Evolutionary conservation across 768 basidiomycete genomes (phyloP).

Genomic region (Astraeus odoratus): DNA sequence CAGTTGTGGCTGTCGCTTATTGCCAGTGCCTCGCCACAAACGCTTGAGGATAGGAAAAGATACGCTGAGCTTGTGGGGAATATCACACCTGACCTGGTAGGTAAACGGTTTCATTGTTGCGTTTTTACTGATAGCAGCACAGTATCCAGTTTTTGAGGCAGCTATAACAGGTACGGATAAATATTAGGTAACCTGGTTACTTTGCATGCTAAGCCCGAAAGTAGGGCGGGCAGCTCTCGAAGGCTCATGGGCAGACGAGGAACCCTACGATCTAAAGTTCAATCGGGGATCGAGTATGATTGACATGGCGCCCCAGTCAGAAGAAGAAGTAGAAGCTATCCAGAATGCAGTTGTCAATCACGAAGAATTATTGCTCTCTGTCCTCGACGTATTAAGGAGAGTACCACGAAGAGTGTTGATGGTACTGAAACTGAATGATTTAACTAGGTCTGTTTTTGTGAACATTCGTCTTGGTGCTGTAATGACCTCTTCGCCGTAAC

Average conservation of each 20-base stretch:
- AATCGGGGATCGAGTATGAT: slow-evolving; percentile 70
- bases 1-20: slow-evolving; percentile 91
- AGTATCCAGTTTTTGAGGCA: slow-evolving; percentile 94
- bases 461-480: background rate
- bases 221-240: slow-evolving; percentile 62
- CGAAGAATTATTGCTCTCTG: slow-evolving; percentile 77
- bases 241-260: slow-evolving; percentile 47
- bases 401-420: slow-evolving; percentile 81
- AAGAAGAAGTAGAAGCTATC: slow-evolving; percentile 75
- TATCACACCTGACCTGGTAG: slow-evolving; percentile 77
- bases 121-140: background rate
- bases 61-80: slow-evolving; percentile 91
- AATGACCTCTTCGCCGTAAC: background rate
- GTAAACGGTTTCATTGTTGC: slow-evolving; percentile 14
- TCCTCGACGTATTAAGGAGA: slow-evolving; percentile 81
- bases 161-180: slow-evolving; percentile 69
- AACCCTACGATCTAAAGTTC: slow-evolving; percentile 31
- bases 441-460: slow-evolving; percentile 51
- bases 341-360: slow-evolving; percentile 73
- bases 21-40: slow-evolving; percentile 56
- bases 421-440: slow-evolving; percentile 81
- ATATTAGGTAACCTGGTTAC: background rate
- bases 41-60: slow-evolving; percentile 63
- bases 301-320: slow-evolving; percentile 63
- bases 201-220: slow-evolving; percentile 1